Evolutionary conservation across 768 basidiomycete species (phyloP).

Genomic region (Hypholoma fasciculare): DNA sequence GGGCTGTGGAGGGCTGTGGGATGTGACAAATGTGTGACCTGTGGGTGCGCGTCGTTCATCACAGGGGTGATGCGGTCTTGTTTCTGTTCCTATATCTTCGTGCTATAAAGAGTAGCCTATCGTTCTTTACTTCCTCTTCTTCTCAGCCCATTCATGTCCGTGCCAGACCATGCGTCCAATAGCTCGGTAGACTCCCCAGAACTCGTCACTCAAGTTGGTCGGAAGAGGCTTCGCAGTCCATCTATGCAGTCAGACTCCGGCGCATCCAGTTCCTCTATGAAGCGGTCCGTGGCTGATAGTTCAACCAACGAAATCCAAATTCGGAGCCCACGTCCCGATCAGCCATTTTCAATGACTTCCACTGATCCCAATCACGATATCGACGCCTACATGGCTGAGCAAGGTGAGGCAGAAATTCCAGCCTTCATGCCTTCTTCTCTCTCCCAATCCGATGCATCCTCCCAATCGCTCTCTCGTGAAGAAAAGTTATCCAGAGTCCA

Average conservation of each 20-base stretch:
- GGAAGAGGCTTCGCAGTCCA: slow-evolving; percentile 74
- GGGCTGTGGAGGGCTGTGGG: neutral
- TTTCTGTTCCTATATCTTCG: slow-evolving; percentile 13
- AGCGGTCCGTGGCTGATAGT: slow-evolving; percentile 77
- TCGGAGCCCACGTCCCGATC: slow-evolving; percentile 40
- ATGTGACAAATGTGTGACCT: slow-evolving; percentile 13
- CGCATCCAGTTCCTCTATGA: slow-evolving; percentile 69
- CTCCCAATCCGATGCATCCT: slow-evolving; percentile 17
- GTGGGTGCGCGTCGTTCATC: slow-evolving; percentile 13
- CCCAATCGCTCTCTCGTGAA: slow-evolving; percentile 26
- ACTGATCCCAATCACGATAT: slow-evolving; percentile 52
- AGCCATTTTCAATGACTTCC: slow-evolving; percentile 41
- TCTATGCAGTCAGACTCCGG: slow-evolving; percentile 79
- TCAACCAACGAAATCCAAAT: slow-evolving; percentile 41
- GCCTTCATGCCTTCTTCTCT: slow-evolving; percentile 25
- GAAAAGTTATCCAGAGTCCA: slow-evolving; percentile 57
- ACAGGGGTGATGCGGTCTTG: slow-evolving; percentile 7
- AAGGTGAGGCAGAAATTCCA: slow-evolving; percentile 43
- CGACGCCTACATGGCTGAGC: slow-evolving; percentile 67
- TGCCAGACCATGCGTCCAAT: slow-evolving; percentile 45
- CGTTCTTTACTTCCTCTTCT: slow-evolving; percentile 16
- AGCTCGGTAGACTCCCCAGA: slow-evolving; percentile 34
- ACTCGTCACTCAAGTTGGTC: slow-evolving; percentile 37
- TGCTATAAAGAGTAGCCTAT: slow-evolving; percentile 19
- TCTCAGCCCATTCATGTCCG: slow-evolving; percentile 38